Evolutionary conservation across 2,329 filamentous ascomycete species (phyloP).

Genomic region (Aspergillus terreus): DNA sequence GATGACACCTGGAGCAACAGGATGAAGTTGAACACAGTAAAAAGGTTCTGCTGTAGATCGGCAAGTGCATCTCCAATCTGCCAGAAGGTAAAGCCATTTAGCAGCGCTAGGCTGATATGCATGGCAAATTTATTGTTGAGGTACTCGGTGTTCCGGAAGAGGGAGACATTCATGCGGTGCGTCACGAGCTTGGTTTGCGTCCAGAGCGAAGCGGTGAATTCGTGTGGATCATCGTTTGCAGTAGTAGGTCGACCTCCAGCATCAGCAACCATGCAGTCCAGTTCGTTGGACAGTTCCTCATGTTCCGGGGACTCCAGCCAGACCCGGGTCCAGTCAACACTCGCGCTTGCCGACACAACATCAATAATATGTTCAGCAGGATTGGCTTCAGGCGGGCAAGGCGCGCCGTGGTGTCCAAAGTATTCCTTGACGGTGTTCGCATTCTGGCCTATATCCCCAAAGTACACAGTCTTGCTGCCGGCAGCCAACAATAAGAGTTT

Average conservation of each 20-base stretch:
- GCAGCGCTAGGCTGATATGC: not conserved
- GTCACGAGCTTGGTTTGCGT: not conserved
- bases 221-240: not conserved
- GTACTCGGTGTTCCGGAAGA: not conserved
- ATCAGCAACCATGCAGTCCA: not conserved
- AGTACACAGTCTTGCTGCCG: not conserved
- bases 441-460: not conserved
- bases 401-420: not conserved
- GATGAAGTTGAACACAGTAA: conserved; percentile 1
- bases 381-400: not conserved
- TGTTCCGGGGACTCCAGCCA: not conserved
- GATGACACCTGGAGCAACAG: not conserved
- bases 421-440: not conserved
- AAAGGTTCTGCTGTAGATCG: not conserved
- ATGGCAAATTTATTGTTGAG: not conserved
- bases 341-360: not conserved
- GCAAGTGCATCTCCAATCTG: not conserved
- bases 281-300: not conserved
- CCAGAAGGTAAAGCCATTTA: not conserved
- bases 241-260: not conserved
- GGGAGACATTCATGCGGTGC: not conserved
- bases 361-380: conserved; percentile 1
- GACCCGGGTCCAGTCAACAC: not conserved
- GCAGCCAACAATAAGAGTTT: not conserved
- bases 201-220: not conserved